phyloP scores from a whole-genome alignment of 2,329 filamentous ascomycete genomes.

The Aureobasidium sp. region DNA sequence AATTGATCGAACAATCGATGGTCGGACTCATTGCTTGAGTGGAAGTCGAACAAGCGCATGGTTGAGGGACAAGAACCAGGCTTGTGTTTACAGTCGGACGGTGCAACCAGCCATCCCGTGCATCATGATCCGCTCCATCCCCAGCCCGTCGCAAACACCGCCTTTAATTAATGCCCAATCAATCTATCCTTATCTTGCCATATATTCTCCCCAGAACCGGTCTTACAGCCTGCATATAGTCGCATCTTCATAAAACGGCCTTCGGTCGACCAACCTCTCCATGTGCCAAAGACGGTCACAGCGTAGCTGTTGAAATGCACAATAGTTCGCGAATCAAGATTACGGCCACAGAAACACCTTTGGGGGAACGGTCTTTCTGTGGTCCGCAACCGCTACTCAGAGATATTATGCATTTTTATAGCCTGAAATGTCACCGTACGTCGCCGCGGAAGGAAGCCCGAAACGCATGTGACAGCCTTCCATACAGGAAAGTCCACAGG shows the following conservation, averaged over 20 bases:
- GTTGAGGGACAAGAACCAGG: background rate
- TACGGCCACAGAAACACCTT: background rate
- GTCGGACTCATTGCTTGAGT: background rate
- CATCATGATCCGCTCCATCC: background rate
- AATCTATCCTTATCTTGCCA: background rate
- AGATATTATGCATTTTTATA: background rate
- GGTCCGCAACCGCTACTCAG: background rate
- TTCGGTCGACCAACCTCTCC: background rate
- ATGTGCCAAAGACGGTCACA: background rate
- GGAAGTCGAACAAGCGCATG: background rate
- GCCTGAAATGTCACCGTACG: too few species aligned
- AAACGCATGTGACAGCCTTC: too few species aligned
- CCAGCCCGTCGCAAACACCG: conserved; percentile 1
- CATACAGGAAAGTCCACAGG: too few species aligned
- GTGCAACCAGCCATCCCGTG: conserved; percentile 3
- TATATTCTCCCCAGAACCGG: background rate
- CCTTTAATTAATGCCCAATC: background rate
- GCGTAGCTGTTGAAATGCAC: background rate
- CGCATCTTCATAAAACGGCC: background rate
- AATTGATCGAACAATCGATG: background rate
- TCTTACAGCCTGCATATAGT: background rate
- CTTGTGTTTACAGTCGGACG: conserved; percentile 11
- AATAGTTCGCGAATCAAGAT: background rate
- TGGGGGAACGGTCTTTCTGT: background rate
- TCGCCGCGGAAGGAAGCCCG: too few species aligned